These are phyloP conservation scores for Magnusiomyces ingens DNA, from an alignment of 1,139 yeast genomes.

Conservation along the genomic window DNA sequence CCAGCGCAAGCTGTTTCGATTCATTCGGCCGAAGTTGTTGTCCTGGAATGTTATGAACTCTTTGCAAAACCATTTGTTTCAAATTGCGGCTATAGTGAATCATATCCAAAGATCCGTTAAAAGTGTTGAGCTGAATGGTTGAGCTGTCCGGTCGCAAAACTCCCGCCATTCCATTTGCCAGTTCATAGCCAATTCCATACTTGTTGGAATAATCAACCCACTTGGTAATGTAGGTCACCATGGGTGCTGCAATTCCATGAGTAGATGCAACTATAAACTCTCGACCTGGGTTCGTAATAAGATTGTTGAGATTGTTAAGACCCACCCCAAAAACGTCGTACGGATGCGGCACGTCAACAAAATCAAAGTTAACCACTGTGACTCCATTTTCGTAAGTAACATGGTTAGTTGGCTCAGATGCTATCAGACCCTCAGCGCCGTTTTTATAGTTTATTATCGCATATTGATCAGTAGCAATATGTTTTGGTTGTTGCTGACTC, in stretches of 20 bases:
- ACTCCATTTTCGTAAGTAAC: no score
- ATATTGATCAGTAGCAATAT: no score
- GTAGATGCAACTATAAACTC: no score
- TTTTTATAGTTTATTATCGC: no score
- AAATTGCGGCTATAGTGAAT: conserved; percentile 8
- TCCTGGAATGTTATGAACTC: conserved; percentile 2
- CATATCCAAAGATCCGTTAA: conserved; percentile 8
- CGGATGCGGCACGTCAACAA: no score
- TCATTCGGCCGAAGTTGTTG: conserved; percentile 18
- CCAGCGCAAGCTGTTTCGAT: conserved; percentile 26
- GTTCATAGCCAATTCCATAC: conserved; percentile 91
- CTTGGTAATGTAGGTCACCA: conserved; percentile 58
- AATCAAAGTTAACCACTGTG: no score
- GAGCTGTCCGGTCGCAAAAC: conserved; percentile 41
- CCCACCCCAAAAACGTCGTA: conserved; percentile 4
- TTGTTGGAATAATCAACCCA: conserved; percentile 98
- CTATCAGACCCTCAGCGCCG: no score
- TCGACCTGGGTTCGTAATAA: no score
- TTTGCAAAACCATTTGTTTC: conserved; percentile 10
- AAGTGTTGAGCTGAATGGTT: conserved; percentile 20
- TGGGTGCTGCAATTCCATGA: conserved; percentile 1
- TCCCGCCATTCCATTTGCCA: conserved; percentile 88
- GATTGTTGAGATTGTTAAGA: conserved; percentile 7
- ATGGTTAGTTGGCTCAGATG: no score
- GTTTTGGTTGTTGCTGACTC: no score